Evolutionary conservation across 1,284 basidiomycete genomes (phyloP).

Genomic region (Tilletia caries): DNA sequence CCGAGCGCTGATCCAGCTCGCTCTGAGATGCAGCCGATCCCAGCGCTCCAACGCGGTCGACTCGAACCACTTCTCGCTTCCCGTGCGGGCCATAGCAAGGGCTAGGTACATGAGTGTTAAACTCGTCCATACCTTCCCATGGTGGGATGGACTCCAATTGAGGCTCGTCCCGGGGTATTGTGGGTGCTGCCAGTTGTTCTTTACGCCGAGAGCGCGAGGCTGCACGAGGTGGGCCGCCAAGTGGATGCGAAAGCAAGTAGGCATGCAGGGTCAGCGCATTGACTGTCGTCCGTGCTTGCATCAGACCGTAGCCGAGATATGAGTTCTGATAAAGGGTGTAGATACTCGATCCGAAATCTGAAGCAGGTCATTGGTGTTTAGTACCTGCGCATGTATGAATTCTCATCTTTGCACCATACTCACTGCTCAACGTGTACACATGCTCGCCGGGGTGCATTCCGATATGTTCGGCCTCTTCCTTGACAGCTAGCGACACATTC

Average conservation of each 20-base stretch:
- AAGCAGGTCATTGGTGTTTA: no score
- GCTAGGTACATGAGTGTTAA: constrained; percentile 60
- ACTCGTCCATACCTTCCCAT: constrained; percentile 52
- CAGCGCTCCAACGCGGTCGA: constrained; percentile 69
- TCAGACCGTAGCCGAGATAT: constrained; percentile 83
- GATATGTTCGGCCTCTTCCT: neutral
- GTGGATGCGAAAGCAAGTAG: constrained; percentile 59
- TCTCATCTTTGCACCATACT: no score
- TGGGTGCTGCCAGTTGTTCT: neutral
- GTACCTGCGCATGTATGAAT: no score
- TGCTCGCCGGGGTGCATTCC: constrained; percentile 80
- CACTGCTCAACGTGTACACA: constrained; percentile 71
- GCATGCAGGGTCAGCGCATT: constrained; percentile 88
- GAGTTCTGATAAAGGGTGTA: constrained; percentile 52
- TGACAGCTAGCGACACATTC: constrained; percentile 48
- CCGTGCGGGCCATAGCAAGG: constrained; percentile 68
- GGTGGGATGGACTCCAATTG: constrained; percentile 3
- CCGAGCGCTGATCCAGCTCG: neutral
- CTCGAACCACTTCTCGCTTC: constrained; percentile 63
- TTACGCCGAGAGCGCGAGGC: constrained; percentile 7
- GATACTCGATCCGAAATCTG: constrained; percentile 39
- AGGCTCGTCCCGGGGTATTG: constrained; percentile 1
- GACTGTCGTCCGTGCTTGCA: constrained; percentile 79
- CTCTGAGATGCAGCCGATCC: constrained; percentile 57
- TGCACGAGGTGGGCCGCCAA: constrained; percentile 20